Conservation (phyloP, 1,284 basidiomycete species). For the Heliocybe sulcata region DNA sequence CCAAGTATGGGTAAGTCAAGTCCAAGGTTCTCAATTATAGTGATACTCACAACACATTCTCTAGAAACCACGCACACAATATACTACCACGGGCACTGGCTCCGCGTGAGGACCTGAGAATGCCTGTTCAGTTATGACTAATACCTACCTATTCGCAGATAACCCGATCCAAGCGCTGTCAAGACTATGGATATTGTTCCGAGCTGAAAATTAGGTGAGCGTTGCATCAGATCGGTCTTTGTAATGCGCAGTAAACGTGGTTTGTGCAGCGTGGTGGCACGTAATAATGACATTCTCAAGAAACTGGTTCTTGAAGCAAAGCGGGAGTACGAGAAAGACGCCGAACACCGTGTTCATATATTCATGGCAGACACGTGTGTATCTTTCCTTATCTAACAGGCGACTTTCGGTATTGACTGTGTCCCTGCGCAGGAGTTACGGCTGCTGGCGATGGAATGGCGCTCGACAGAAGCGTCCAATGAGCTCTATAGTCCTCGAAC, state of each 20-base stretch:
- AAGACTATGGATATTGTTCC: constrained; percentile 62
- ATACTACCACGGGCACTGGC: constrained; percentile 81
- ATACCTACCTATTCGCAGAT: constrained; percentile 38
- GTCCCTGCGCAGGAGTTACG: constrained; percentile 44
- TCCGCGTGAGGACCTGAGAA: constrained; percentile 44
- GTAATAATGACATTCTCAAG: constrained; percentile 80
- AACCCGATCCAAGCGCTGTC: constrained; percentile 66
- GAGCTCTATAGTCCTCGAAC: constrained; percentile 81
- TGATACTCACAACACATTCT: constrained; percentile 3
- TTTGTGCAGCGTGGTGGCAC: constrained; percentile 64
- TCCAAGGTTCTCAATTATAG: constrained; percentile 11
- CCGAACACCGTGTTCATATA: constrained; percentile 81
- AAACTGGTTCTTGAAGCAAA: constrained; percentile 78
- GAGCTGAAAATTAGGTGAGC: constrained; percentile 72
- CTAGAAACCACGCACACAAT: constrained; percentile 80
- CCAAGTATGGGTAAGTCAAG: constrained; percentile 58
- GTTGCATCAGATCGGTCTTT: neutral
- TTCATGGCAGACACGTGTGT: constrained; percentile 81
- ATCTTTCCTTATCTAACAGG: constrained; percentile 8
- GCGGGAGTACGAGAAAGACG: constrained; percentile 80
- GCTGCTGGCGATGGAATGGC: constrained; percentile 80
- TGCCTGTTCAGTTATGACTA: neutral
- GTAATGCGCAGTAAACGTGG: neutral
- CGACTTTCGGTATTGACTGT: constrained; percentile 5
- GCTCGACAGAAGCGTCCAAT: constrained; percentile 79